Evolutionary conservation across 352 stramenopile genomes (phyloP), one percentile per base, ranked within the genome.

Genomic region (Lagenidium sp.): DNA sequence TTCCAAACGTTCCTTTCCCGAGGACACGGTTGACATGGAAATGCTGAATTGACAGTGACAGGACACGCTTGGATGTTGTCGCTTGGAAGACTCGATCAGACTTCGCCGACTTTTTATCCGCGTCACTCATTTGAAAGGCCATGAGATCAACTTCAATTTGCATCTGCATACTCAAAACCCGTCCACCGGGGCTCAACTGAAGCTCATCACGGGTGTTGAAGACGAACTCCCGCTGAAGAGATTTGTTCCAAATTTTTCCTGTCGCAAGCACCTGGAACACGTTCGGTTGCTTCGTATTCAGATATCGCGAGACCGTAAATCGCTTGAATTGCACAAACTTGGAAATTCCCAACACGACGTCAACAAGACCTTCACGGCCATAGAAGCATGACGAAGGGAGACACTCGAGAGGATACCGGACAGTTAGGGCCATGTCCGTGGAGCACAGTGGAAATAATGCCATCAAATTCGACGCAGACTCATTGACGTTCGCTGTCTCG

Each of bases 11-110:
- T 22, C 93, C 93, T 55, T 98, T 97, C 18, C 93, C 93, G 10
- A 98, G 63, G 19, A 98, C 87, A 44, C 94, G 91, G 30, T 97
- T 88, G 24, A 98, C 82, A 32, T 97, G 76, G 59, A 98, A 98
- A 60, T 98, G 88, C 50, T 96, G 83, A 50, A 97, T 90, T 20
- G 78, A 90, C 15, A 91, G 60, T 28, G 77, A 88, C 34, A 92
- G 51, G 44, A 92, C 80, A 35, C 80, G 77, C 57, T 92, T 92
- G 13, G 77, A 85, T 7, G 75, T 83, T 12, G 74, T 82, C 11
- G 67, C 68, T 32, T 87, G 76, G 46, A 85, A 75, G 21, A 62
- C 57, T 23, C 70, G 68, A 36, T 92, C 79, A 6, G 56, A 60
- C 36, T 85, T 85, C 18, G 68, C 63, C 11, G 64, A 44, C 51